Evolutionary conservation across 257 asterid species (phyloP).

Genomic region (Buddleja alternifolia): DNA sequence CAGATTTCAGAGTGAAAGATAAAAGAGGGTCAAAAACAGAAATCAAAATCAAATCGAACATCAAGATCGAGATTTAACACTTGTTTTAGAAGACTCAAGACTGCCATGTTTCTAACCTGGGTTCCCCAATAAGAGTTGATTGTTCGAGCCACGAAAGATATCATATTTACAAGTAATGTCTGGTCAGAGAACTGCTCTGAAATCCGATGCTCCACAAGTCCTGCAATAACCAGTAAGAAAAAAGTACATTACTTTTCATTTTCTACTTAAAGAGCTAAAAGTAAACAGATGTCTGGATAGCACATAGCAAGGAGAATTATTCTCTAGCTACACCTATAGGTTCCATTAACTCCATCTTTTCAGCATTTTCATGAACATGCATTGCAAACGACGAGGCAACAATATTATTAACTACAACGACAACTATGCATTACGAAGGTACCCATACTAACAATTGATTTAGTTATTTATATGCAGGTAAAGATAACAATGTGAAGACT

Average conservation of each 20-base stretch:
- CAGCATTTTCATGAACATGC: background rate
- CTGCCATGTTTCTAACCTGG: conserved; percentile 53
- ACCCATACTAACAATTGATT: background rate
- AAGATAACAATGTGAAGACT: background rate
- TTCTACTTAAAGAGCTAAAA: background rate
- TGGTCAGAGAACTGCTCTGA: conserved; percentile 79
- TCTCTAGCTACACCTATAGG: background rate
- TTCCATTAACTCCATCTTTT: background rate
- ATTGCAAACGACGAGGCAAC: background rate
- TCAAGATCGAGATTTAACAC: background rate
- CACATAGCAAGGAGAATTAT: background rate
- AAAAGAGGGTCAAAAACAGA: background rate
- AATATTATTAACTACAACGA: background rate
- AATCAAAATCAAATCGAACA: background rate
- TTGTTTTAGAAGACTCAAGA: conserved; percentile 4
- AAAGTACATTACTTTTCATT: conserved; percentile 13
- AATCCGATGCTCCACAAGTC: conserved; percentile 84
- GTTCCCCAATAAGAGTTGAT: conserved; percentile 98
- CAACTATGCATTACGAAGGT: background rate
- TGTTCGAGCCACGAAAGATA: conserved; percentile 84
- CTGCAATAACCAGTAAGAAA: conserved; percentile 74
- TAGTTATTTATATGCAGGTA: background rate
- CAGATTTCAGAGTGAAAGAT: background rate
- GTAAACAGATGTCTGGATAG: background rate
- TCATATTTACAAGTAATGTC: conserved; percentile 70